Evolutionary conservation across 345 rosid species (phyloP), one percentile per base, ranked within the genome.

Genomic region (Microcos paniculata): DNA sequence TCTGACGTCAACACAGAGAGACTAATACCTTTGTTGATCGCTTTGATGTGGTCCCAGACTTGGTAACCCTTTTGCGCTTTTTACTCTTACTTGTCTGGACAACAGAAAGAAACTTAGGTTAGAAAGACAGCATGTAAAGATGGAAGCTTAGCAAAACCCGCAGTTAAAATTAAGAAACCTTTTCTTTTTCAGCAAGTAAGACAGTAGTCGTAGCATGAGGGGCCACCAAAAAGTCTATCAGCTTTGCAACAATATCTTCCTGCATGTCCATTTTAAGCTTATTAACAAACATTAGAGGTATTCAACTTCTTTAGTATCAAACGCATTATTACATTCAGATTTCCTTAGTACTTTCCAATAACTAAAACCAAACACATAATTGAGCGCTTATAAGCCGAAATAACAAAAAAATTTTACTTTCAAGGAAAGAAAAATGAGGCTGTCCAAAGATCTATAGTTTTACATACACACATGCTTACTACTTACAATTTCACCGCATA

Each of bases 201-300:
- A 75, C 85, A 33, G 84, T 70, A 45, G 92, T 86, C 76, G 92
- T 93, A 19, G 94, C 88, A 80, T 87, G 92, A 67, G 98, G 99
- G 62, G 89, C 89, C 81, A 80, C 86, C 93, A 96, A 81, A 84
- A 91, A 96, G 78, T 88, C 97, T 62, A 91, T 81, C 80, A 96
- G 85, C 67, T 83, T 87, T 16, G 79, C 16, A 55, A 93, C 77
- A 75, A 96, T 80, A 75, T 96, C 99, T 86, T 96, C 99, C 99
- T 96, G 87, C 80, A 82, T 11, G 30, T 62, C 49, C 72, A 76
- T 62, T 69, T 72, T 35, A 48, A 64, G 61, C 63, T 66, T 61
- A 72, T 66, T 31, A 73, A 82, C n/a, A 80, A 57, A 4, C 24
- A 43, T 21, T 43, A 33, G 13, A 73, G 14, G 57, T 64, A 56